phyloP scores from a whole-genome alignment of 164 flowering plant species.

The Piper longum region DNA sequence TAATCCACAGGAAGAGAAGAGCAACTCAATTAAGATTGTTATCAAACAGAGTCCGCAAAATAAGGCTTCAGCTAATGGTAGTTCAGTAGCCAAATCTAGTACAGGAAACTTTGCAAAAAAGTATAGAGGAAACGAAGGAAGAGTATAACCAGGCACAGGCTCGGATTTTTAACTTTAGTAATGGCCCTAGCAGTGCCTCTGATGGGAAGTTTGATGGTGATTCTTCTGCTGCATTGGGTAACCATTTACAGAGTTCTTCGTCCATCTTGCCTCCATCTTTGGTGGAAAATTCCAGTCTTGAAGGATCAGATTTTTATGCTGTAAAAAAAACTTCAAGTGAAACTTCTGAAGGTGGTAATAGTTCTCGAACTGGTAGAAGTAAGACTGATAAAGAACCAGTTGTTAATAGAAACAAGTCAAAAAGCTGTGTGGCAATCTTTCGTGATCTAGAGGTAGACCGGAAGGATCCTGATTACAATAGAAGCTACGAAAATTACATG shows the following conservation, averaged over 20 bases:
- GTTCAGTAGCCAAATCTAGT: constrained; percentile 28
- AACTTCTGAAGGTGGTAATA: constrained; percentile 29
- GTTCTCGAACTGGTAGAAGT: constrained; percentile 40
- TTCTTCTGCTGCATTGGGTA: constrained; percentile 21
- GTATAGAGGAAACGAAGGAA: constrained; percentile 95
- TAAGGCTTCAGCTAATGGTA: constrained; percentile 15
- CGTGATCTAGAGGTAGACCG: constrained; percentile 90
- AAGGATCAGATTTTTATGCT: constrained; percentile 33
- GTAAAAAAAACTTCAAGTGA: constrained; percentile 33
- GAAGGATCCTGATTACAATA: constrained; percentile 91
- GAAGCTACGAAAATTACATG: constrained; percentile 90
- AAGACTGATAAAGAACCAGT: constrained; percentile 58
- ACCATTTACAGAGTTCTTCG: constrained; percentile 23
- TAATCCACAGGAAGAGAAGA: constrained; percentile 48
- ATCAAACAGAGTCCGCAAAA: constrained; percentile 87
- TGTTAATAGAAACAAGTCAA: constrained; percentile 41
- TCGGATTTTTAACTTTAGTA: constrained; percentile 53
- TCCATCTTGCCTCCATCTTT: constrained; percentile 20
- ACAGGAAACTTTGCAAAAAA: constrained; percentile 52
- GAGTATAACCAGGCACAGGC: constrained; percentile 94
- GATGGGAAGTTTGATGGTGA: constrained; percentile 38
- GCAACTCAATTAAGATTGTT: constrained; percentile 50
- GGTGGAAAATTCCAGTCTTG: constrained; percentile 35
- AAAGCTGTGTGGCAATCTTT: constrained; percentile 83
- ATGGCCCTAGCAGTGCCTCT: constrained; percentile 14